Conservation (phyloP, 2,329 filamentous ascomycete species). For the Scytalidium sp. region DNA sequence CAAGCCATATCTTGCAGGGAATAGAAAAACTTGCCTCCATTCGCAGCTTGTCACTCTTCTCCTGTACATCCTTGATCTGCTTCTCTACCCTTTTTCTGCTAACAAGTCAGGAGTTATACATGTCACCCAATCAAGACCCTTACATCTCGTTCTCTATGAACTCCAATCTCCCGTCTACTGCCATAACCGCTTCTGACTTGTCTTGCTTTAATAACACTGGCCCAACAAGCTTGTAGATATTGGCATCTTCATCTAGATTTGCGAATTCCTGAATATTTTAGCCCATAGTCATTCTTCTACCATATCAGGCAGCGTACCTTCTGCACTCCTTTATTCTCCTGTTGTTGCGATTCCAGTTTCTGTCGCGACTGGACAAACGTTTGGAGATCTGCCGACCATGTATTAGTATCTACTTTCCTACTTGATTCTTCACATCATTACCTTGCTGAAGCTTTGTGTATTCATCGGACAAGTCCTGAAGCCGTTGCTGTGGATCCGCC, state of each 20-base stretch:
- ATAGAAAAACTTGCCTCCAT: slow-evolving; percentile 49
- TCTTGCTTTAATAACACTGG: slow-evolving; percentile 95
- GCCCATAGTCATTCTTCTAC: neutral
- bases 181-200: slow-evolving; percentile 82
- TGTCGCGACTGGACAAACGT: slow-evolving; percentile 74
- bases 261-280: slow-evolving; percentile 68
- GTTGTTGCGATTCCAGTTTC: slow-evolving; percentile 88
- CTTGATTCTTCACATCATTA: slow-evolving; percentile 26
- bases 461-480: slow-evolving; percentile 83
- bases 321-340: slow-evolving; percentile 87
- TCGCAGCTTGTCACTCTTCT: slow-evolving; percentile 63
- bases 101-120: neutral
- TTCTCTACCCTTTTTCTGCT: slow-evolving; percentile 62
- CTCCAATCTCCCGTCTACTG: slow-evolving; percentile 85
- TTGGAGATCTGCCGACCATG: slow-evolving; percentile 66
- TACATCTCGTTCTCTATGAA: slow-evolving; percentile 95
- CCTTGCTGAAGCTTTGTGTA: slow-evolving; percentile 86
- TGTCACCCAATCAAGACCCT: slow-evolving; percentile 26
- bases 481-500: slow-evolving; percentile 70
- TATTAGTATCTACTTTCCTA: neutral
- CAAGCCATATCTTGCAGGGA: neutral
- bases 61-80: slow-evolving; percentile 61
- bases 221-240: slow-evolving; percentile 93
- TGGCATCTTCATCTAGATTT: slow-evolving; percentile 73
- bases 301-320: slow-evolving; percentile 49